Evolutionary conservation across 441 rosid species (phyloP), one percentile per base, ranked within the genome.

Genomic region (Populus hybrid): DNA sequence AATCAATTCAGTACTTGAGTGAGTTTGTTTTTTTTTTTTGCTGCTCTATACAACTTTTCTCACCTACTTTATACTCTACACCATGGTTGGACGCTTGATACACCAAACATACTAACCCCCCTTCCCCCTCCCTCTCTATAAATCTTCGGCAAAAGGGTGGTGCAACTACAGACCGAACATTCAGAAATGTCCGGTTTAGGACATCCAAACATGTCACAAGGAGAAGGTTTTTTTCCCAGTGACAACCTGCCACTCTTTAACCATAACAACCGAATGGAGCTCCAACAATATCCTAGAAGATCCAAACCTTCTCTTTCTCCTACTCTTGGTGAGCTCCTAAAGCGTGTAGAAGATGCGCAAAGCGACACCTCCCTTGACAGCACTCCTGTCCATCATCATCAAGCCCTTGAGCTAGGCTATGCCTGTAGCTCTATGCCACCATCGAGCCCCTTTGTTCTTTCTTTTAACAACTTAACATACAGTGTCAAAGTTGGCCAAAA

Each of bases 241-340:
- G 73, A 26, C 74, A 46, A 1, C 12, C 66, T 3, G 66, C 24
- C 46, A 23, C 66, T 70, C 74, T 77, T 70, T 10, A 77, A 6
- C 57, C 46, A 67, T n/a, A 59, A 71, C 61, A 46, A 75, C 14
- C 64, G 84, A 35, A 59, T 82, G 77, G 92, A 89, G 82, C 87
- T 85, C 79, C 91, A 84, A 71, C 82, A 78, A 2, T 72, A 59
- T 79, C 77, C 89, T 0, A 71, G 66, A 57, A 78, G 64, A 46
- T 71, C 78, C 63, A 83, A 67, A 32, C 75, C 89, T 57, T 23
- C 76, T 11, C 84, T 82, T 71, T 84, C 97, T 35, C 82, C 80
- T 30, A 84, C 94, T 7, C 88, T 92, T 4, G 90, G 91, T 0
- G 93, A 94, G 77, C 90, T 91, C 38, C 85, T 92, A 9, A 87